Conservation (phyloP, 2,329 filamentous ascomycete genomes). For the Neopestalotiopsis rosae region DNA sequence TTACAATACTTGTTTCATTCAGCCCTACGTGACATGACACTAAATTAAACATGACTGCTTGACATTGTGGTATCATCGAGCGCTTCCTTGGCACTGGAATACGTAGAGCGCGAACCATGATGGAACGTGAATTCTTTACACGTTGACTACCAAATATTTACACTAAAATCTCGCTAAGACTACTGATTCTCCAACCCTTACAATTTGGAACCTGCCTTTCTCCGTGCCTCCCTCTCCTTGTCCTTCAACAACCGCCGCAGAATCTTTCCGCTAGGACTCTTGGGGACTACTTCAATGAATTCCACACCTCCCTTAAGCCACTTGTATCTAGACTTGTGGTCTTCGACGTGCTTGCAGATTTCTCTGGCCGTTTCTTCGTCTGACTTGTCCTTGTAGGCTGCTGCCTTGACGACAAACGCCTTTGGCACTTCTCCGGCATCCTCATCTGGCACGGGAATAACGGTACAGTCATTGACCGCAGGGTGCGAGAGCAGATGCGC, state of each 20-base stretch:
- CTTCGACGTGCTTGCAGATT: constrained; percentile 58
- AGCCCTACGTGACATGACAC: too few species aligned
- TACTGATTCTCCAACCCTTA: constrained; percentile 37
- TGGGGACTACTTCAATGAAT: constrained; percentile 64
- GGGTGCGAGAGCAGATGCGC: constrained; percentile 75
- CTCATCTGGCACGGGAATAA: constrained; percentile 73
- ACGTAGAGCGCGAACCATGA: too few species aligned
- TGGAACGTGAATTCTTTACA: too few species aligned
- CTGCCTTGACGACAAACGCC: constrained; percentile 67
- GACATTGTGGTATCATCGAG: too few species aligned
- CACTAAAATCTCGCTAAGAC: too few species aligned
- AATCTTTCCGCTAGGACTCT: constrained; percentile 71
- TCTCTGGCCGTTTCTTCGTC: constrained; percentile 48
- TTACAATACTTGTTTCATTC: neutral
- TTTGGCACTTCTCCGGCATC: constrained; percentile 69
- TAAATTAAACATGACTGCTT: too few species aligned
- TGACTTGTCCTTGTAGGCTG: constrained; percentile 34
- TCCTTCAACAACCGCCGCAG: constrained; percentile 67
- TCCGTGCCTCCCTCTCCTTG: constrained; percentile 67
- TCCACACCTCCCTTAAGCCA: constrained; percentile 58
- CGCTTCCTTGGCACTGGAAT: too few species aligned
- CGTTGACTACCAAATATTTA: too few species aligned
- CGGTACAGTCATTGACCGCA: constrained; percentile 73
- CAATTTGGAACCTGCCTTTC: constrained; percentile 64
- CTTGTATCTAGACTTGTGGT: constrained; percentile 64